phyloP scores from a whole-genome alignment of 2,329 filamentous ascomycete genomes.

The Alternaria angustiovoidea region DNA sequence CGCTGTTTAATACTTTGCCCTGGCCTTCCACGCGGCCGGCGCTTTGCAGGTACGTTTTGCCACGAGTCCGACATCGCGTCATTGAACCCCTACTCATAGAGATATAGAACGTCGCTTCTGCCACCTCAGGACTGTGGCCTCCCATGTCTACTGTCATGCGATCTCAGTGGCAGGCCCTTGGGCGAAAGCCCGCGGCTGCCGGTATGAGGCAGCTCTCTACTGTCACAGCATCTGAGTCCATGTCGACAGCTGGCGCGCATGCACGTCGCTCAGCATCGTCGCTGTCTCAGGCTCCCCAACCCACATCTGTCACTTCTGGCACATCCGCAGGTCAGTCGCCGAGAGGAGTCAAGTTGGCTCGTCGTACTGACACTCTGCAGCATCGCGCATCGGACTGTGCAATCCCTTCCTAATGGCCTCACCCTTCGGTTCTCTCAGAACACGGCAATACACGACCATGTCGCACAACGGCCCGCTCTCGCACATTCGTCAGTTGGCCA shows the following conservation, averaged over 20 bases:
- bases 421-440: constrained; percentile 32
- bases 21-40: constrained; percentile 62
- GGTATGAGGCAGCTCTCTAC: constrained; percentile 33
- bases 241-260: constrained; percentile 1
- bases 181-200: constrained; percentile 30
- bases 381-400: constrained; percentile 45
- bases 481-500: constrained; percentile 41
- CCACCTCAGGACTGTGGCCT: constrained; percentile 51
- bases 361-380: constrained; percentile 24
- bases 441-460: constrained; percentile 52
- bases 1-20: constrained; percentile 45
- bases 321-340: constrained; percentile 33
- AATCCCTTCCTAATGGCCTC: constrained; percentile 46
- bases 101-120: constrained; percentile 55
- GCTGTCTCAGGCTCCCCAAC: constrained; percentile 4
- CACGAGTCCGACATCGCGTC: constrained; percentile 35
- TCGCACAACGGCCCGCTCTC: constrained; percentile 46
- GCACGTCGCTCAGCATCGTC: constrained; percentile 24
- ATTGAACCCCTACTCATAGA: constrained; percentile 28
- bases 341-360: not conserved
- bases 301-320: constrained; percentile 23
- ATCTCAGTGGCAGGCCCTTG: constrained; percentile 44
- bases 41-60: constrained; percentile 57
- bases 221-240: constrained; percentile 15
- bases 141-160: constrained; percentile 50